Evolutionary conservation across 176 grass and related monocot genomes (phyloP).

Genomic region (Cocos nucifera): DNA sequence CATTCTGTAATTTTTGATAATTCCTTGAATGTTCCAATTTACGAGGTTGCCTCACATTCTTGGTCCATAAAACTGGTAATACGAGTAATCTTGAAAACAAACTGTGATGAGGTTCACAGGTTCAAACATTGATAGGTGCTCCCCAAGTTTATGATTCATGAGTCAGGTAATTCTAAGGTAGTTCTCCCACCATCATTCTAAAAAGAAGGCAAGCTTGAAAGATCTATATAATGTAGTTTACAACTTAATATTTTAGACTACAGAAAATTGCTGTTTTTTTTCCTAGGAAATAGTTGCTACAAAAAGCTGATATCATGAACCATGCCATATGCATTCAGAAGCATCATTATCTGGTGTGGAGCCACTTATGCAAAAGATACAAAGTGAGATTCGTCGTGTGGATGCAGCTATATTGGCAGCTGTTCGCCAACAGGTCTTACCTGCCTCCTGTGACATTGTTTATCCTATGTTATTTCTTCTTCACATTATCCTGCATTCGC

Average conservation of each 20-base stretch:
- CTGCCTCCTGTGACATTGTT: slow-evolving; percentile 1
- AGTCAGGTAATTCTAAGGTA: no score
- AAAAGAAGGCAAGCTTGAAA: no score
- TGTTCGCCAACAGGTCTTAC: slow-evolving; percentile 78
- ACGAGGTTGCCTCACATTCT: neutral
- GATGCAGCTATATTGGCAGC: slow-evolving; percentile 90
- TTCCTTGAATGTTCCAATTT: neutral
- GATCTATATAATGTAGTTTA: no score
- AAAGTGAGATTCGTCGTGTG: slow-evolving; percentile 92
- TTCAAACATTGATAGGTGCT: no score
- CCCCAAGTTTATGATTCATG: no score
- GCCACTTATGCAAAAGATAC: slow-evolving; percentile 99
- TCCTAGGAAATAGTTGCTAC: neutral
- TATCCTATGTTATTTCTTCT: neutral
- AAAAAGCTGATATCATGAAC: slow-evolving; percentile 3
- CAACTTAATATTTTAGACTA: no score
- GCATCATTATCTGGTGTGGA: slow-evolving; percentile 86
- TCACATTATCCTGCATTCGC: neutral
- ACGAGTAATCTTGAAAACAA: no score
- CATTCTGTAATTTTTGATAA: neutral
- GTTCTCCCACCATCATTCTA: no score
- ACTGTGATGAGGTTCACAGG: no score
- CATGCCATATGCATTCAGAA: slow-evolving; percentile 38
- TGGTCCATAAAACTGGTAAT: neutral
- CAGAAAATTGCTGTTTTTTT: neutral